Evolutionary conservation across 2,329 filamentous ascomycete species (phyloP).

Genomic region (Xylaria sp.): DNA sequence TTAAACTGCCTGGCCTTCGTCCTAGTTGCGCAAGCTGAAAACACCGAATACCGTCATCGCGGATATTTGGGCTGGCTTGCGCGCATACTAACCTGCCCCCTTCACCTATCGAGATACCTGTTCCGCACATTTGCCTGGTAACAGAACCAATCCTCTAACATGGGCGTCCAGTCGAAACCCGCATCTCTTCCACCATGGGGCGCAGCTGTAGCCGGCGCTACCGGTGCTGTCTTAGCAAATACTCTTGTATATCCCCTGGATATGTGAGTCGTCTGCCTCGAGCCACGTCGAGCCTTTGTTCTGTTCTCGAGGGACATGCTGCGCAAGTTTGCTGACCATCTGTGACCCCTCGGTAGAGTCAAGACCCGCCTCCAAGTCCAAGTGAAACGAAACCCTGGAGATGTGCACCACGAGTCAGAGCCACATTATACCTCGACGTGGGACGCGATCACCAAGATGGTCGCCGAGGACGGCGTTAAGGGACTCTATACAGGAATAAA

Average conservation of each 20-base stretch:
- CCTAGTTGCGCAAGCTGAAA: slow-evolving; percentile 13
- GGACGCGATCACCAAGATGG: slow-evolving; percentile 88
- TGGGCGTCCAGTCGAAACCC: slow-evolving; percentile 72
- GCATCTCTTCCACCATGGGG: slow-evolving; percentile 88
- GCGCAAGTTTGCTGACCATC: slow-evolving; percentile 30
- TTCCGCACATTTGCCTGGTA: slow-evolving; percentile 10
- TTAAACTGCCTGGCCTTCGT: slow-evolving; percentile 31
- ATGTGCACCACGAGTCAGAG: slow-evolving; percentile 59
- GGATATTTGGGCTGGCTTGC: slow-evolving; percentile 26
- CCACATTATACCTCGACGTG: slow-evolving; percentile 87
- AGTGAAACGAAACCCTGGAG: slow-evolving; percentile 71
- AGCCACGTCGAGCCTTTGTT: slow-evolving; percentile 37
- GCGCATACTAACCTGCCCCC: slow-evolving; percentile 16
- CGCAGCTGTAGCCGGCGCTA: slow-evolving; percentile 88
- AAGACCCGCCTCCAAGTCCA: slow-evolving; percentile 98
- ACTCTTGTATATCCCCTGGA: slow-evolving; percentile 95
- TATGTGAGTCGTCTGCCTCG: slow-evolving; percentile 71
- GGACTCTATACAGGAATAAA: slow-evolving; percentile 92
- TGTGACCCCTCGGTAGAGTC: slow-evolving; percentile 67
- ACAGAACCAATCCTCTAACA: slow-evolving; percentile 44
- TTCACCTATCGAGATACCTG: slow-evolving; percentile 11
- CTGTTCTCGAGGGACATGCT: slow-evolving; percentile 10
- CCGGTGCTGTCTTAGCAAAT: slow-evolving; percentile 94
- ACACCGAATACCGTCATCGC: slow-evolving; percentile 17
- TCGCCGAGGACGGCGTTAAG: slow-evolving; percentile 78